Conservation (phyloP, 257 asterid genomes). For the Scutellaria barbata region DNA sequence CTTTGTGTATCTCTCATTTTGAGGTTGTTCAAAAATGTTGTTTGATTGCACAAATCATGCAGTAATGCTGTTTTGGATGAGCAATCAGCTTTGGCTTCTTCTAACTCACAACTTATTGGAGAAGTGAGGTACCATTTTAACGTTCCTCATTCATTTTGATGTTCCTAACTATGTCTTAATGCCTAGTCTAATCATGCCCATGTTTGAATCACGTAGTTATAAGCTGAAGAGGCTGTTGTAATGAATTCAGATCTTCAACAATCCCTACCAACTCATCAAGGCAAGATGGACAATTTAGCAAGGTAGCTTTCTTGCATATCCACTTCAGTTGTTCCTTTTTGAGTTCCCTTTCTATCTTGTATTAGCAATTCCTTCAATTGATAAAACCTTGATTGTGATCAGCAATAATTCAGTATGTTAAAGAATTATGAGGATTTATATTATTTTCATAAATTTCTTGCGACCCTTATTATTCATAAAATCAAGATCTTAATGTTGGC, state of each 20-base stretch:
- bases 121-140: constrained; percentile 50
- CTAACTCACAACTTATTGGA: constrained; percentile 53
- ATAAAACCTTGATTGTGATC: constrained; percentile 22
- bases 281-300: too few species aligned
- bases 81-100: constrained; percentile 57
- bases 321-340: too few species aligned
- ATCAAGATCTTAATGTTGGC: too few species aligned
- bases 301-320: too few species aligned
- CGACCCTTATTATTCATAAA: too few species aligned
- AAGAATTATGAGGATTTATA: too few species aligned
- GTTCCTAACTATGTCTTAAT: not conserved
- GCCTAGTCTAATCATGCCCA: constrained; percentile 16
- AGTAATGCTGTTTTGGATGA: constrained; percentile 72
- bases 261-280: constrained; percentile 59
- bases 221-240: constrained; percentile 60
- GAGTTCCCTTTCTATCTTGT: not conserved
- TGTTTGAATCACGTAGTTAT: constrained; percentile 48
- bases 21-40: constrained; percentile 81
- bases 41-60: constrained; percentile 68
- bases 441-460: too few species aligned
- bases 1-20: constrained; percentile 65
- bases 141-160: too few species aligned
- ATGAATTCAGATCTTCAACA: constrained; percentile 62
- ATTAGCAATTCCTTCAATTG: constrained; percentile 5
- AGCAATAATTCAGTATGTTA: not conserved